phyloP scores from a whole-genome alignment of 2,329 filamentous ascomycete species.

The Botrytis fabae region DNA sequence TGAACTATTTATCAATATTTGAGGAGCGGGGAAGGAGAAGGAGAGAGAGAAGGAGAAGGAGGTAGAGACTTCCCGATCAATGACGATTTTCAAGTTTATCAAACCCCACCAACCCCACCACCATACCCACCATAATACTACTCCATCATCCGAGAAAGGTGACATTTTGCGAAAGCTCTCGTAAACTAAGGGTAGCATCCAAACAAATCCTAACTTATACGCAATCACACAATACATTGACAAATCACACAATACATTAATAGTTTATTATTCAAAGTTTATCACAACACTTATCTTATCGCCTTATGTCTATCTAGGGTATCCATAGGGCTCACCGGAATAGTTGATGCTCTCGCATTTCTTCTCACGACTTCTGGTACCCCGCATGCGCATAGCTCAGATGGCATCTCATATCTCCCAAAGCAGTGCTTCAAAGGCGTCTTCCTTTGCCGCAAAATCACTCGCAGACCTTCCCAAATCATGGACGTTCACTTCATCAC shows the following conservation, averaged over 20 bases:
- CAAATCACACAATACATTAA: neutral
- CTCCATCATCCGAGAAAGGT: neutral
- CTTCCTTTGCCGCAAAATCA: constrained; percentile 33
- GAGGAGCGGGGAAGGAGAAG: neutral
- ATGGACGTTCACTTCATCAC: constrained; percentile 62
- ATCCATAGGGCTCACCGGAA: neutral
- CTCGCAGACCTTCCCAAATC: constrained; percentile 62
- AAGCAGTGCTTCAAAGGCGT: constrained; percentile 1
- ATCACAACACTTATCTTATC: neutral
- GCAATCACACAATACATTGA: neutral
- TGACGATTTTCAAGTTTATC: neutral
- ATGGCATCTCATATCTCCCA: constrained; percentile 48
- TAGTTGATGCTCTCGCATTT: constrained; percentile 38
- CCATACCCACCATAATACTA: neutral
- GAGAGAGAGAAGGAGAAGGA: neutral
- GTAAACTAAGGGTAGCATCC: neutral
- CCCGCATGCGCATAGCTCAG: constrained; percentile 45
- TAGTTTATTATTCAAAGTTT: too few species aligned
- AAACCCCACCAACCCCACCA: neutral
- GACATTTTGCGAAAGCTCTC: neutral
- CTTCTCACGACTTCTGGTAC: constrained; percentile 33
- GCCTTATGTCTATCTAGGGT: neutral
- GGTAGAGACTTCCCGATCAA: neutral
- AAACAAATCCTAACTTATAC: neutral
- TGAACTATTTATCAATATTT: neutral